phyloP scores from a whole-genome alignment of 441 rosid genomes.

The California macrophylla region DNA sequence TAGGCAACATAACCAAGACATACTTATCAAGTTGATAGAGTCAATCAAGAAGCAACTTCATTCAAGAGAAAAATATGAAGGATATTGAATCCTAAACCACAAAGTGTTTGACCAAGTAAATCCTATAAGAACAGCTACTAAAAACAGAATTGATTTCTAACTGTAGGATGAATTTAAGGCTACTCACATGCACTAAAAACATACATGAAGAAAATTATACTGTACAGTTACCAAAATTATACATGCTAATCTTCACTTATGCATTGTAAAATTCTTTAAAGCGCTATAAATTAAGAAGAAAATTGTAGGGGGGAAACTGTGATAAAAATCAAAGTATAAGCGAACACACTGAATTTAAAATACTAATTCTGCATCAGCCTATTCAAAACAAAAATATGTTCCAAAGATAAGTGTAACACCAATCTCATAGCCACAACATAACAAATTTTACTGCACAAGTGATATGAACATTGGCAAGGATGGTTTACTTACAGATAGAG shows the following conservation, averaged over 20 bases:
- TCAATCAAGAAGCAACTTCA: background rate
- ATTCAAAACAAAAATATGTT: background rate
- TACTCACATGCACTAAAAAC: background rate
- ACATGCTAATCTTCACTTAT: background rate
- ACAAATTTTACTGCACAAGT: background rate
- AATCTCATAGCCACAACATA: background rate
- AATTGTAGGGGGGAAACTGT: background rate
- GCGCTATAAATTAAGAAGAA: background rate
- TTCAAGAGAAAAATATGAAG: background rate
- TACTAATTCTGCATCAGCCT: background rate
- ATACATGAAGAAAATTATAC: background rate
- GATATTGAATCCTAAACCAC: background rate
- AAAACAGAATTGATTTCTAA: background rate
- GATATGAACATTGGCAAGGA: background rate
- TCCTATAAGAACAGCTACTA: background rate
- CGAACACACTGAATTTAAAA: background rate
- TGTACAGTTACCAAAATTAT: background rate
- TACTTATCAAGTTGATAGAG: background rate
- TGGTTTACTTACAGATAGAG: constrained; percentile 28
- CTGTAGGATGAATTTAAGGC: background rate
- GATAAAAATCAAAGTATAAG: background rate
- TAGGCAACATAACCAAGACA: background rate
- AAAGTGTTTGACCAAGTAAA: background rate
- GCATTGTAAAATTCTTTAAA: background rate
- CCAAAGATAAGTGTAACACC: background rate